phyloP scores from a whole-genome alignment of 177 flowering plant genomes.

The Viscum album region DNA sequence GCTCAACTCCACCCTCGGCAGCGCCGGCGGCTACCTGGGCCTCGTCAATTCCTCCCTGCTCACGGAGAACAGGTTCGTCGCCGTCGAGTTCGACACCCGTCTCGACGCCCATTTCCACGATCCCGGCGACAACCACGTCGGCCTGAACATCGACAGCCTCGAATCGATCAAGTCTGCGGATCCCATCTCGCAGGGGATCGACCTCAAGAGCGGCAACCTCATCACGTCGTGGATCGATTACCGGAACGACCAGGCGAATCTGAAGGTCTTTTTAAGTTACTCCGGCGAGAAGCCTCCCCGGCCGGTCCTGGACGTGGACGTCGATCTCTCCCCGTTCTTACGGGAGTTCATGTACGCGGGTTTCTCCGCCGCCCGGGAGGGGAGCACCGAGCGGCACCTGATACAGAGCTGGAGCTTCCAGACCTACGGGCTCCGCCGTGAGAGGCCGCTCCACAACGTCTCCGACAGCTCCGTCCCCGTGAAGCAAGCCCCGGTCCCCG shows the following conservation, averaged over 20 bases:
- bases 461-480: slow-evolving; percentile 34
- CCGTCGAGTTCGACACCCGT: slow-evolving; percentile 73
- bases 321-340: slow-evolving; percentile 44
- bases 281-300: slow-evolving; percentile 27
- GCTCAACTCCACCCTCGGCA: slow-evolving; percentile 45
- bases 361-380: slow-evolving; percentile 69
- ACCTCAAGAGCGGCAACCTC: slow-evolving; percentile 58
- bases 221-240: slow-evolving; percentile 82
- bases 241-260: slow-evolving; percentile 25
- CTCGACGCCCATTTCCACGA: slow-evolving; percentile 48
- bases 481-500: slow-evolving; percentile 14
- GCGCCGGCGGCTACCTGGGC: slow-evolving; percentile 67
- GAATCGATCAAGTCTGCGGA: slow-evolving; percentile 44
- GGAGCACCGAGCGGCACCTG: slow-evolving; percentile 67
- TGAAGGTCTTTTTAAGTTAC: slow-evolving; percentile 55
- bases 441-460: slow-evolving; percentile 44
- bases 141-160: slow-evolving; percentile 54
- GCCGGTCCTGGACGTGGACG: slow-evolving; percentile 35
- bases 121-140: slow-evolving; percentile 63
- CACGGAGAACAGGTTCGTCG: slow-evolving; percentile 48
- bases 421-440: slow-evolving; percentile 34
- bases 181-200: slow-evolving; percentile 28
- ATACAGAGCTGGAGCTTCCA: slow-evolving; percentile 56
- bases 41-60: slow-evolving; percentile 55
- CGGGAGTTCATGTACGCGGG: slow-evolving; percentile 50